Base-by-base conservation (phyloP, 371 early-diverging fungal genomes). In the Apophysomyces sp. region DNA sequence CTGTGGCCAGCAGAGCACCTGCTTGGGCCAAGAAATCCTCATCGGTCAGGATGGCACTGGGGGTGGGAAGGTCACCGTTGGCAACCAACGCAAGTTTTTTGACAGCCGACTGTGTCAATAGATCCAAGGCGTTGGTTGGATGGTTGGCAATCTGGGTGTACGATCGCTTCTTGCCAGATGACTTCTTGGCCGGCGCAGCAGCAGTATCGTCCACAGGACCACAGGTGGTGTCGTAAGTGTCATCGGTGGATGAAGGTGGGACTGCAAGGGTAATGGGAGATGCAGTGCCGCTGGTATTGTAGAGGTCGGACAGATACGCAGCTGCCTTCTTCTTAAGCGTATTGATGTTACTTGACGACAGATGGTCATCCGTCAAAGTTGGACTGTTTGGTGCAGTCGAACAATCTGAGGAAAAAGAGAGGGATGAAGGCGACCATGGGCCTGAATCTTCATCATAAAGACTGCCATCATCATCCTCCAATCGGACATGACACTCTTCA, bases 401-500 rank as follows among this genome's bases (percentile, higher is more conserved):
- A 24, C 56, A 15, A 21, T 44, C 49, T 2, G 61, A 55, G 34
- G 56, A 59, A 37, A 55, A 57, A 52, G 57, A 57, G 12, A 31
- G 30, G 32, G 63, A 57, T 16, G 63, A 28, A 1, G 62, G 51
- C 24, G 52, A 52, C 60, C 52, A 51, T 27, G 55, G 31, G 13
- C 55, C 32, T 16, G 49, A 57, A 28, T 62, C 34, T 16, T 69
- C 64, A 53, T 68, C 71, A 64, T 65, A 67, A 29, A 68, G 54
- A 16, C 60, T 59, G 3, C 64, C 64, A 55, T 87, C 87, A 53
- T 94, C 93, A 15, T 87, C 87, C 65, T 92, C 94, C 41, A 93
- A 77, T 49, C 85, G 86, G 55, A 93, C 95, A 68, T 96, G 97
- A 62, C 83, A 84, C 69, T 94, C 94, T 75, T 96, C 96, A 72